These are phyloP conservation scores for Mycena venus DNA, from an alignment of 768 basidiomycete species.

Conservation along the genomic window DNA sequence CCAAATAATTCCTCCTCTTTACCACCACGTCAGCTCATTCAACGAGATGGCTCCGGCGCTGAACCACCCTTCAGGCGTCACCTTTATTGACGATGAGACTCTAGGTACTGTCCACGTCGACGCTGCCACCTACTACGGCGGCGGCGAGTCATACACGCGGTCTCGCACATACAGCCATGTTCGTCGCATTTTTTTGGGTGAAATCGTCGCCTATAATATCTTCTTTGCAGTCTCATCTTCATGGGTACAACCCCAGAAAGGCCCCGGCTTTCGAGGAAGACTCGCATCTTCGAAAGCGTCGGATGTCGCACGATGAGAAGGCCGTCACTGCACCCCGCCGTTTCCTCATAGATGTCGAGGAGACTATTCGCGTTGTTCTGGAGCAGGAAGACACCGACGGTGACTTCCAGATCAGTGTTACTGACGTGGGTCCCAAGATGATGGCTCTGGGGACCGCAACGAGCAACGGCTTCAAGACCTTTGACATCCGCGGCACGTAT, in stretches of 20 bases:
- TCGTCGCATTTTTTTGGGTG: slow-evolving; percentile 40
- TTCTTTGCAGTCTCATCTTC: slow-evolving; percentile 71
- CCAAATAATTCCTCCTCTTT: slow-evolving; percentile 10
- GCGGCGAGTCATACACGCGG: slow-evolving; percentile 82
- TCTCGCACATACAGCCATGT: slow-evolving; percentile 92
- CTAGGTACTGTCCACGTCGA: slow-evolving; percentile 69
- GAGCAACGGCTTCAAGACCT: slow-evolving; percentile 97
- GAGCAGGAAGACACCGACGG: slow-evolving; percentile 99
- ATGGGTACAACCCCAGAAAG: slow-evolving; percentile 79
- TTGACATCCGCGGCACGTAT: slow-evolving; percentile 98
- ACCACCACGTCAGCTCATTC: slow-evolving; percentile 25
- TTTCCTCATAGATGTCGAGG: slow-evolving; percentile 97
- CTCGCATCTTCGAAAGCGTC: slow-evolving; percentile 76
- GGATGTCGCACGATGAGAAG: slow-evolving; percentile 95
- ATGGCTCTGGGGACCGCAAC: slow-evolving; percentile 97
- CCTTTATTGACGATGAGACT: slow-evolving; percentile 74
- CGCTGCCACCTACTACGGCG: slow-evolving; percentile 87
- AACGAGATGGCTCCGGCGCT: slow-evolving; percentile 73
- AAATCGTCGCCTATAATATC: slow-evolving; percentile 18
- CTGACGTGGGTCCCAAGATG: slow-evolving; percentile 96
- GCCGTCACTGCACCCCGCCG: slow-evolving; percentile 83
- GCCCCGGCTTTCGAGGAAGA: slow-evolving; percentile 84
- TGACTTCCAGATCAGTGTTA: slow-evolving; percentile 96
- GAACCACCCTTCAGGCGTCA: slow-evolving; percentile 73
- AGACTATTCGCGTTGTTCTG: slow-evolving; percentile 95